A percentile compares a stretch with the other conserved stretches of the same genome.
phyloP scores from a whole-genome alignment of 2,329 filamentous ascomycete species.

The Penicillium griseofulvum region DNA sequence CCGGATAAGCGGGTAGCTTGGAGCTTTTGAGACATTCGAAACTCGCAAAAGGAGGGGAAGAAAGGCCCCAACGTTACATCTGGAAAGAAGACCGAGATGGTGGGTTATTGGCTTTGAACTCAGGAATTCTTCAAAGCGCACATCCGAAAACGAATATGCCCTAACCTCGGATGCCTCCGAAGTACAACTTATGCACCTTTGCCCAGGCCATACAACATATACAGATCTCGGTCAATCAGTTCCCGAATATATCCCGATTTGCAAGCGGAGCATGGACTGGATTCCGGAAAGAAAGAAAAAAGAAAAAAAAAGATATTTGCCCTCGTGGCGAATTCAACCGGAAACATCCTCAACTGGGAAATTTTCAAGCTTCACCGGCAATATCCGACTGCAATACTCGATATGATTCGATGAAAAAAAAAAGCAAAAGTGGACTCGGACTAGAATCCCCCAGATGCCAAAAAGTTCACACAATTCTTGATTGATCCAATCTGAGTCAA shows the following conservation, averaged over 20 bases:
- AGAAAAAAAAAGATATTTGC: background rate
- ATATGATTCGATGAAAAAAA: constrained; percentile 11
- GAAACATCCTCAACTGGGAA: constrained; percentile 1
- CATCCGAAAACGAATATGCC: background rate
- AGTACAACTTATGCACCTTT: no score
- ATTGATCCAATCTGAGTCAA: constrained; percentile 6
- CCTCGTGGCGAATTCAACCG: constrained; percentile 1
- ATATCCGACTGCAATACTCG: constrained; percentile 7
- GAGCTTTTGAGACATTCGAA: constrained; percentile 7
- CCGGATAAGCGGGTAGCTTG: constrained; percentile 10
- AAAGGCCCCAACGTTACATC: constrained; percentile 18
- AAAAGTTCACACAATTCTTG: background rate
- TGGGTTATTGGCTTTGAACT: background rate
- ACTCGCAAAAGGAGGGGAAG: constrained; percentile 11
- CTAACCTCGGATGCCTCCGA: no score
- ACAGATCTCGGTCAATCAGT: background rate
- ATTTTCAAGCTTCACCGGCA: constrained; percentile 14
- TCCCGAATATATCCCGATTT: constrained; percentile 1
- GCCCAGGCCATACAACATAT: no score
- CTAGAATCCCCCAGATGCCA: constrained; percentile 13
- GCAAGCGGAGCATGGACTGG: background rate
- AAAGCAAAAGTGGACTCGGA: constrained; percentile 12
- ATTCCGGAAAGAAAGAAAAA: background rate
- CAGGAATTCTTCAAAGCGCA: no score
- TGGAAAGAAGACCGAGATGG: background rate